Base-by-base conservation (phyloP, 306 rosid genomes). In the Nissolia schottii region DNA sequence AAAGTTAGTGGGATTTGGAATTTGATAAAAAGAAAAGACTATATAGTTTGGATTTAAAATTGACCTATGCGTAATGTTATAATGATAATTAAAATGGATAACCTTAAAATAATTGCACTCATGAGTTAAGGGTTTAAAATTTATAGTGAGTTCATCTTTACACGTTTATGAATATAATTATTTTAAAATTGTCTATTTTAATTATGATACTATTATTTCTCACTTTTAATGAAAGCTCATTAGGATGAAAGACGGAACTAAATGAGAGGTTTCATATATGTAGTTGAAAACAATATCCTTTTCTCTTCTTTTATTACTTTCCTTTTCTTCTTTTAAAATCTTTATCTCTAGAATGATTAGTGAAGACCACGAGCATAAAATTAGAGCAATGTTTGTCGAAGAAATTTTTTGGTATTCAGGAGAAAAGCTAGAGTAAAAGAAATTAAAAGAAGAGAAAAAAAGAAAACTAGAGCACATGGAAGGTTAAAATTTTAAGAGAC, bases 1-100 rank as follows among this genome's bases (percentile, higher is more conserved):
- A 0, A 38, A 35, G 75, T 65, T 65, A 64, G 75, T 66, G 68
- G 59, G 55, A 57, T 31, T 65, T 66, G 25, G 65, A 32, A 79
- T 46, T 57, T 56, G 46, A 40, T 78, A 57, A 56, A 72, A 63
- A 54, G 15, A 45, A 64, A 67, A 19, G 64, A 2, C n/a, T n/a
- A n/a, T 12, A 40, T 7, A 70, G 51, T 24, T 22, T 7, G 18
- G 43, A 53, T 70, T 23, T 60, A 34, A 31, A 63, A 63, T 71
- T 48, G 51, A 70, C 77, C 14, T 71, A 46, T 48, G n/a, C n/a
- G n/a, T n/a, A n/a, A n/a, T n/a, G n/a, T n/a, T n/a, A n/a, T n/a
- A n/a, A n/a, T n/a, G n/a, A n/a, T n/a, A n/a, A n/a, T n/a, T n/a
- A n/a, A n/a, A n/a, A n/a, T n/a, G n/a, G n/a, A n/a, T n/a, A n/a